Base-by-base conservation (phyloP, 768 basidiomycete species). In the Kwoniella europaea region DNA sequence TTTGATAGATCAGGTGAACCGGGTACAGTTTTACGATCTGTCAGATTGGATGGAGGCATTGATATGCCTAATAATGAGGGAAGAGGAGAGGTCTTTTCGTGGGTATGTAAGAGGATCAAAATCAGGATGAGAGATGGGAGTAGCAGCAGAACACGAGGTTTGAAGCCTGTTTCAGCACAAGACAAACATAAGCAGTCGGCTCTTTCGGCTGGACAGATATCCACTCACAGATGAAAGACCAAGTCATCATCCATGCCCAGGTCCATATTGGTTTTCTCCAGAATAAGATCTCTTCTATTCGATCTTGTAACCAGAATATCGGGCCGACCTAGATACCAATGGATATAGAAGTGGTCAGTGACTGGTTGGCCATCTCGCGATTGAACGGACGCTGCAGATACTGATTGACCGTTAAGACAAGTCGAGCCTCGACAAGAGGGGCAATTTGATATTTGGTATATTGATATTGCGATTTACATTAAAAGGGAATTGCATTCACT, bases 291-390 rank as follows among this genome's bases (percentile, higher is more conserved):
- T 95, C 94, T 81, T 96, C 94, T 15, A 92, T 78, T 1, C 94
- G 85, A 79, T 97, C 94, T 83, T 92, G 92, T 20, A 95, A 73
- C 94, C 93, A 96, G 77, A 95, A 96, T 7, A 94, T 84, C 0
- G 91, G 90, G 0, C 92, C 92, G 3, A 89, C 79, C 79, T n/a
- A n/a, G n/a, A n/a, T n/a, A n/a, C n/a, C n/a, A n/a, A n/a, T n/a
- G n/a, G n/a, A n/a, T n/a, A n/a, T n/a, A n/a, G n/a, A n/a, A n/a
- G n/a, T n/a, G n/a, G n/a, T n/a, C n/a, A n/a, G n/a, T n/a, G n/a
- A n/a, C n/a, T n/a, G n/a, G n/a, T n/a, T n/a, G n/a, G n/a, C n/a
- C n/a, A n/a, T n/a, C n/a, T n/a, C n/a, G n/a, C n/a, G n/a, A n/a
- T n/a, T n/a, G n/a, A n/a, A n/a, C n/a, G n/a, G n/a, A n/a, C n/a